Base-by-base conservation (phyloP, 495 filamentous ascomycete genomes). In the Penicillium alfredii region DNA sequence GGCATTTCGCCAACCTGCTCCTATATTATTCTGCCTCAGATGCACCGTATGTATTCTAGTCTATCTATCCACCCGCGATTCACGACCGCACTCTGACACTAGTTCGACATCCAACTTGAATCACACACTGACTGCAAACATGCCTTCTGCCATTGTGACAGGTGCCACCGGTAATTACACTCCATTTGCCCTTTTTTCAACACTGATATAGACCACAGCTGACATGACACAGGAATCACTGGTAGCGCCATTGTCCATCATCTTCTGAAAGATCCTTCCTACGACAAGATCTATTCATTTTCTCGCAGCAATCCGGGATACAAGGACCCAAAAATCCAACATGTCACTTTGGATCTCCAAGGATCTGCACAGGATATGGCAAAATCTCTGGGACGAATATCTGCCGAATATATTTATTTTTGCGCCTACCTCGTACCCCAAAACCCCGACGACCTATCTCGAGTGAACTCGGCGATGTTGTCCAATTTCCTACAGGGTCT, bases 401-500 rank as follows among this genome's bases (percentile, higher is more conserved):
- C 51, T n/a, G 63, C 50, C 1, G 67, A 68, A 28, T 67, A 72
- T 31, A 50, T 72, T 34, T 71, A 64, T 45, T 73, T 75, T 54
- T 58, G 56, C 21, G 70, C 71, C 6, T 75, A 71, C 32, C 38
- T 71, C 10, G 60, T 63, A 6, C 59, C 64, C 32, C 56, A 65
- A 13, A 58, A 61, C 9, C 68, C 72, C 25, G 35, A 58, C 23
- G 67, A 76, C 30, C 58, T 57, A 17, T 54, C 49, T 33, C 40
- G 64, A 4, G 66, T 77, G 10, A 68, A 68, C 28, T 55, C 27
- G 10, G 53, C 49, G 8, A 68, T 77, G 61, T 52, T 77, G 19
- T 35, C 57, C 12, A 75, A 71, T 45, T 77, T 77, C 45, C 55
- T 77, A 20, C 19, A 57, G 15, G 71, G 69, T 0, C 55, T 80